phyloP scores from a whole-genome alignment of 257 asterid genomes.

The Orobanche coerulescens region DNA sequence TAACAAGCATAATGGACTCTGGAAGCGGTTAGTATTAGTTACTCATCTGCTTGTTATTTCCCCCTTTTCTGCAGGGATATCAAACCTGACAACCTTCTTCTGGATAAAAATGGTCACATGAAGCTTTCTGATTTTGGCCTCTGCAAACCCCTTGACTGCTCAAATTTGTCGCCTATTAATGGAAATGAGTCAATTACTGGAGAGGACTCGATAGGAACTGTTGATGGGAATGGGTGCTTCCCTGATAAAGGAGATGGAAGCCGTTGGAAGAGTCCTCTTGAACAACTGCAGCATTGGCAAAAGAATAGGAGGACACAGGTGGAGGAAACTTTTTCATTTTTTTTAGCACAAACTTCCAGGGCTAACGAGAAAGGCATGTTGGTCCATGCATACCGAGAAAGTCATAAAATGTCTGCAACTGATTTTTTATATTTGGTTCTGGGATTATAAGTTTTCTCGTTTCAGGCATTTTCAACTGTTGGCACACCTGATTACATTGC shows the following conservation, averaged over 20 bases:
- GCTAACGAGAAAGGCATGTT: neutral
- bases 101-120: constrained; percentile 60
- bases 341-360: neutral
- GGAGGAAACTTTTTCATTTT: neutral
- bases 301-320: constrained; percentile 36
- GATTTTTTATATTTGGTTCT: neutral
- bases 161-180: constrained; percentile 23
- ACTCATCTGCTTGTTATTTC: neutral
- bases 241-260: constrained; percentile 31
- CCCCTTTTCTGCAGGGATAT: constrained; percentile 40
- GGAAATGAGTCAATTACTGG: constrained; percentile 20
- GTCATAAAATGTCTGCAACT: neutral
- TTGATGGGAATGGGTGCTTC: constrained; percentile 16
- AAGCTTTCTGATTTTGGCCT: constrained; percentile 66
- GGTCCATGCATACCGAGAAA: neutral
- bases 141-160: constrained; percentile 48
- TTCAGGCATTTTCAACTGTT: constrained; percentile 74
- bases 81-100: constrained; percentile 62
- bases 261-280: constrained; percentile 32
- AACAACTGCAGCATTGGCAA: constrained; percentile 41
- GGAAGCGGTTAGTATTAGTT: neutral
- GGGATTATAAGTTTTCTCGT: neutral
- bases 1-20: neutral
- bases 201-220: neutral
- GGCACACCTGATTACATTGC: constrained; percentile 86